A percentile compares a stretch with the other conserved stretches of the same genome.
Evolutionary conservation across 2,329 filamentous ascomycete genomes (phyloP).

Genomic region (Colletotrichum truncatum): DNA sequence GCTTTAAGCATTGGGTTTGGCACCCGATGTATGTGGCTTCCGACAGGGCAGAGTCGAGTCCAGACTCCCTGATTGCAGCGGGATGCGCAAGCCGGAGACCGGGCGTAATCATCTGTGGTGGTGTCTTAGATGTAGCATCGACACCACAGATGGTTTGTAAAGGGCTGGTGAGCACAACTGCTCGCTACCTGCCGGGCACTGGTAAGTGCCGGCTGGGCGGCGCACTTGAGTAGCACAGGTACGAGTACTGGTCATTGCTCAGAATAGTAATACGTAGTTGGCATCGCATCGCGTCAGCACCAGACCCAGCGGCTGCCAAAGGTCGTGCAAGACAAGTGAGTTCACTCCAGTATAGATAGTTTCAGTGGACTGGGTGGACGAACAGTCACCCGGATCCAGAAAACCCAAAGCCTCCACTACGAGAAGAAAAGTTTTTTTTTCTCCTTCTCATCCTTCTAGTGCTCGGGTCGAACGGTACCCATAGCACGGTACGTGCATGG

Average conservation of each 20-base stretch:
- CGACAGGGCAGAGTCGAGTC: conserved; percentile 4
- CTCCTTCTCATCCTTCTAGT: too few relatives aligned
- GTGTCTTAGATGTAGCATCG: background rate
- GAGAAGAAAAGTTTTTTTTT: background rate
- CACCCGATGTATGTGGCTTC: conserved; percentile 8
- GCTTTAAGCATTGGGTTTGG: background rate
- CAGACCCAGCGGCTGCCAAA: conserved; percentile 5
- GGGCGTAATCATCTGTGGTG: background rate
- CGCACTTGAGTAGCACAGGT: conserved; percentile 1
- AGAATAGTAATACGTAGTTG: conserved; percentile 12
- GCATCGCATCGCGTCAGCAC: background rate
- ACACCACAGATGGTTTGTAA: background rate
- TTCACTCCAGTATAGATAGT: conserved; percentile 10
- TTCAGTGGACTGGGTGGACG: background rate
- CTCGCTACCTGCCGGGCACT: background rate
- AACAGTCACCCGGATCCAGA: conserved; percentile 17
- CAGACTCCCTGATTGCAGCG: conserved; percentile 26
- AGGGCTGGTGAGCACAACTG: background rate
- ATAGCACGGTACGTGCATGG: conserved; percentile 5
- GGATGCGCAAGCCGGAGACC: conserved; percentile 9
- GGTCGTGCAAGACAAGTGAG: conserved; percentile 21
- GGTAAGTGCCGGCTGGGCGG: background rate
- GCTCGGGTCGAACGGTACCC: background rate
- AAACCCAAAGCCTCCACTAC: background rate
- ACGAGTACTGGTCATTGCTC: background rate